Conservation (phyloP, 2,329 filamentous ascomycete species). For the Dactylonectria estremocensis region DNA sequence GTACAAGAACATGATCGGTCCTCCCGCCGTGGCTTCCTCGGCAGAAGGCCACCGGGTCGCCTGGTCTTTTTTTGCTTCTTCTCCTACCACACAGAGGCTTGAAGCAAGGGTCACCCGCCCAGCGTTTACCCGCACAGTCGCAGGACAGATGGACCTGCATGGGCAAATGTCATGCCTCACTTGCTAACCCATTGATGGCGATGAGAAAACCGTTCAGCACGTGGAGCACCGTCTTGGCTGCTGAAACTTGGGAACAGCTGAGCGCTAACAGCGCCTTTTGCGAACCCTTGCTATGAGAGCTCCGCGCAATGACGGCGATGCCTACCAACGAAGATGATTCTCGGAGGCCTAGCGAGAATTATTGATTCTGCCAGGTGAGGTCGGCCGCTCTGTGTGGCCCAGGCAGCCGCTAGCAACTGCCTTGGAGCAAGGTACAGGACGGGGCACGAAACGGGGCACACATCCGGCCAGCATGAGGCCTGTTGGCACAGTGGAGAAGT, state of each 20-base stretch:
- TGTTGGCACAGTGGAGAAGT: conserved; percentile 35
- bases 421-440: conserved; percentile 15
- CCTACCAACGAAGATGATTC: conserved; percentile 5
- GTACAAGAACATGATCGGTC: no score
- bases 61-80: conserved; percentile 12
- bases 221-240: conserved; percentile 43
- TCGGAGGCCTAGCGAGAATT: neutral
- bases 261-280: conserved; percentile 34
- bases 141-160: conserved; percentile 16
- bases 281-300: conserved; percentile 27
- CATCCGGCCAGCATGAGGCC: conserved; percentile 34
- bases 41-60: neutral
- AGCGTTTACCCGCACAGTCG: neutral
- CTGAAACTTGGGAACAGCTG: conserved; percentile 26
- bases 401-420: conserved; percentile 19
- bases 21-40: neutral
- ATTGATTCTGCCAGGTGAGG: conserved; percentile 20
- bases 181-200: conserved; percentile 16
- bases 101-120: neutral
- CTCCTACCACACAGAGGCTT: neutral
- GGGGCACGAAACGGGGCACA: conserved; percentile 14
- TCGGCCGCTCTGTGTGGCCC: conserved; percentile 29
- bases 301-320: conserved; percentile 37
- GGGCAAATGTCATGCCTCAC: conserved; percentile 24
- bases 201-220: conserved; percentile 44